phyloP scores from a whole-genome alignment of 2,329 filamentous ascomycete species.

The Aspergillus sp. region DNA sequence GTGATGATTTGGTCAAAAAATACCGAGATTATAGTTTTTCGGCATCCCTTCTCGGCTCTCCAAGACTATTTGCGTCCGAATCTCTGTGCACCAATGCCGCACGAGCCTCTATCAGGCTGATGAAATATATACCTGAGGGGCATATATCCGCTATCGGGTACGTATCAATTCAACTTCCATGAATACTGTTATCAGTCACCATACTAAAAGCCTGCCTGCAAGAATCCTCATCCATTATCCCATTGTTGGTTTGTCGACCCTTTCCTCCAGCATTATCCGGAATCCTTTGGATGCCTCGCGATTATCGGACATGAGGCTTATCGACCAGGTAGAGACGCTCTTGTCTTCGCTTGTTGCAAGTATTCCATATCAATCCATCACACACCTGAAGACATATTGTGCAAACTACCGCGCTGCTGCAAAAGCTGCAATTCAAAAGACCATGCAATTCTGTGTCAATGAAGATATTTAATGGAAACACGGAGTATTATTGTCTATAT shows the following conservation, averaged over 20 bases:
- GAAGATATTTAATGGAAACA: neutral
- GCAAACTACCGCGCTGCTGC: constrained; percentile 17
- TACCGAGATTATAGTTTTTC: neutral
- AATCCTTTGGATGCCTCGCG: constrained; percentile 14
- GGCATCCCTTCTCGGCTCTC: neutral
- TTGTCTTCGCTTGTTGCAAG: constrained; percentile 9
- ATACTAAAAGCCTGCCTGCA: neutral
- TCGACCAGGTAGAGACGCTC: constrained; percentile 15
- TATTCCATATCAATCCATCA: constrained; percentile 11
- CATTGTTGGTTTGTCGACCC: constrained; percentile 15
- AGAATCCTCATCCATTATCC: constrained; percentile 19
- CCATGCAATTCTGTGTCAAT: constrained; percentile 3
- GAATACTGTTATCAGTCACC: neutral
- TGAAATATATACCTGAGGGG: constrained; percentile 17
- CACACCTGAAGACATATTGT: constrained; percentile 14
- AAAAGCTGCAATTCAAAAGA: constrained; percentile 3
- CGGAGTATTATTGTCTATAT: neutral
- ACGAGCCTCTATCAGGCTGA: constrained; percentile 17
- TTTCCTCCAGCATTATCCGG: constrained; percentile 17
- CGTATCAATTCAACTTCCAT: neutral
- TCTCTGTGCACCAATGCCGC: constrained; percentile 17
- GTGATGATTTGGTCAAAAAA: constrained; percentile 2
- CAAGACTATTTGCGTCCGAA: constrained; percentile 13
- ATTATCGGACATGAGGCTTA: constrained; percentile 13
- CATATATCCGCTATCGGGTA: constrained; percentile 15